Evolutionary conservation across 164 flowering plant genomes (phyloP), one percentile per base, ranked within the genome.

Genomic region (Kalanchoe fedtschenkoi): DNA sequence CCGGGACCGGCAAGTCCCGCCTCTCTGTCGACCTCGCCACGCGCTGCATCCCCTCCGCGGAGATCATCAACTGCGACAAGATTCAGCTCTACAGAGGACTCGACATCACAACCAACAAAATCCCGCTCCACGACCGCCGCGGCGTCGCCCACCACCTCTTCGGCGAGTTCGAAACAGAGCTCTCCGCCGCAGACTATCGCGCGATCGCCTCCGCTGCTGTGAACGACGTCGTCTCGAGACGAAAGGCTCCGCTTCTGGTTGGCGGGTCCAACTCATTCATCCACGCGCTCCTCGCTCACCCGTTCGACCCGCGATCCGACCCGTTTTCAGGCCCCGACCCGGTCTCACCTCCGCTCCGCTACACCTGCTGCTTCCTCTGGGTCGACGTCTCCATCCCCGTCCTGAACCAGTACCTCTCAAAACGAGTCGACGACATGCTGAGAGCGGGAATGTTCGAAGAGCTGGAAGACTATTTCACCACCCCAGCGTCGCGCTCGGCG

Each of bases 261-360:
- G 99, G 99, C 13, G 99, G 97, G 22, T 95, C 99, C 26, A 91
- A 91, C 74, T 91, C 99, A 15, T 79, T 81, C 76, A 74, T 95
- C 32, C 78, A 87, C 71, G 77, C 93, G 0, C 75, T 88, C 9
- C 62, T 92, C 21, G 66, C 80, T 0, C 68, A 78, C 54, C 56
- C 63, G 8, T 81, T 68, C 70, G 65, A 76, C 28, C 82, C 87
- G 0, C 71, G 62, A 0, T 5, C 67, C 14, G 71, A 80, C 33
- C 56, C 69, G 66, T 62, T 4, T 81, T 76, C 58, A 42, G 58
- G 5, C 14, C 2, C 51, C 51, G 51, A 26, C 4, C 2, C 19
- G 0, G 24, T 44, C 51, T 2, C 54, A 70, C 66, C 41, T 54
- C 68, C 15, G 22, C 67, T 84, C 21, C 77, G 88, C 2, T 95